phyloP scores from a whole-genome alignment of 192 early-diverging fungal genomes.

The Linnemannia exigua region DNA sequence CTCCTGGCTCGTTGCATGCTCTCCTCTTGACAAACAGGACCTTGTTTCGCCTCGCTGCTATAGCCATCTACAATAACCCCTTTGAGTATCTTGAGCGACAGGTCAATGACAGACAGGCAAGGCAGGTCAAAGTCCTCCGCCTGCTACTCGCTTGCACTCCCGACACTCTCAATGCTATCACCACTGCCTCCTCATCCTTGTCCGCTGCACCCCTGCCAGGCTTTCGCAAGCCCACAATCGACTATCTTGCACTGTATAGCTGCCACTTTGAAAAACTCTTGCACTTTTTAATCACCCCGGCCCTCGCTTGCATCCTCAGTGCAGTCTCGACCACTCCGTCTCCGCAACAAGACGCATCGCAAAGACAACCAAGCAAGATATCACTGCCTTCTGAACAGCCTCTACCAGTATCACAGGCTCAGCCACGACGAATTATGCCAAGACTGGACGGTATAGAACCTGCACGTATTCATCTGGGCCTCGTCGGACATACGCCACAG shows the following conservation, averaged over 20 bases:
- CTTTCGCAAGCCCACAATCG: constrained; percentile 7
- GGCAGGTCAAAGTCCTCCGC: constrained; percentile 1
- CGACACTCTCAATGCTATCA: constrained; percentile 6
- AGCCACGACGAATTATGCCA: neutral
- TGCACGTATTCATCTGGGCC: neutral
- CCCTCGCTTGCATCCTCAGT: neutral
- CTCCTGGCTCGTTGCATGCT: constrained; percentile 8
- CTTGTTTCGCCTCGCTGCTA: constrained; percentile 27
- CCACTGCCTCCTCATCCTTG: neutral
- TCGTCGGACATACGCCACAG: constrained; percentile 17
- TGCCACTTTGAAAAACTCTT: constrained; percentile 29
- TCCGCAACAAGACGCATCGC: too few relatives aligned
- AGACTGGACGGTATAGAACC: neutral
- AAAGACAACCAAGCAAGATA: neutral
- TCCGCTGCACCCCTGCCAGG: neutral
- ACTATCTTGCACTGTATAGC: constrained; percentile 27
- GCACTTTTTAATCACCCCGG: neutral
- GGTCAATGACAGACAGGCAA: neutral
- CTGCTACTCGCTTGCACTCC: constrained; percentile 17
- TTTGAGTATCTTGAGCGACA: constrained; percentile 6
- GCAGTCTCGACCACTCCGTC: neutral
- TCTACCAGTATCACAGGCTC: neutral
- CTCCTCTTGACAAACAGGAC: constrained; percentile 22
- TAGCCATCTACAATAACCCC: constrained; percentile 22
- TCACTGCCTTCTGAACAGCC: neutral